Base-by-base conservation (phyloP, 352 stramenopile species). In the Phytophthora rubi region DNA sequence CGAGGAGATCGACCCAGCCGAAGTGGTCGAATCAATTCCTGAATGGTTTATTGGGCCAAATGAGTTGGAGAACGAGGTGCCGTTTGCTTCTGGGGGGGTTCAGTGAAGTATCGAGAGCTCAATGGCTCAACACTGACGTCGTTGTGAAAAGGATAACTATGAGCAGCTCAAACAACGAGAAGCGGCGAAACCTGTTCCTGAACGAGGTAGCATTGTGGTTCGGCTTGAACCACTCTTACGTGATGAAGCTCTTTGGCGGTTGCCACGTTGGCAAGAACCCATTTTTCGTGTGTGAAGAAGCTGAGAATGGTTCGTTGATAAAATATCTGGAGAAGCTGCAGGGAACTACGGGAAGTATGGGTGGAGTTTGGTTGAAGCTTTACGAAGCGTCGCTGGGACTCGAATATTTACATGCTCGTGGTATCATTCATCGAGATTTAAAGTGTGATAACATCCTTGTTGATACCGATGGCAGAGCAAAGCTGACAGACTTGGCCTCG, bases 361-460 rank as follows among this genome's bases (percentile, higher is more conserved):
- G 13, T 1, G 33, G 33, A 4, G 12, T 77, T 3, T 80, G 67
- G 68, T 30, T 57, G 3, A 72, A 80, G n/a, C 33, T 79, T n/a
- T 73, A 73, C 15, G 68, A 85, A 44, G 75, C 73, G 8, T 66
- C 69, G 10, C 15, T 82, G 30, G 89, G 82, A 3, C 61, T 97
- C 0, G 53, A 59, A 23, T 90, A 90, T 66, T 49, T 97, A 9
- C 85, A 94, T 39, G 45, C 56, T 5, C 65, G 79, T n/a, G 56
- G 70, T 16, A 76, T 91, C 9, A 65, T 97, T 13, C 91, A 97
- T 58, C 79, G 90, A 42, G 91, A 97, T 61, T 73, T 97, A 26
- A 97, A 97, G 66, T 83, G 76, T 26, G 85, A 75, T 42, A 97
- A 97, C 67, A 80, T 97, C 44, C 80, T 97, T 15, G 68, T 97